Evolutionary conservation across 2,329 filamentous ascomycete genomes (phyloP).

Genomic region (Penicillium nordicum): DNA sequence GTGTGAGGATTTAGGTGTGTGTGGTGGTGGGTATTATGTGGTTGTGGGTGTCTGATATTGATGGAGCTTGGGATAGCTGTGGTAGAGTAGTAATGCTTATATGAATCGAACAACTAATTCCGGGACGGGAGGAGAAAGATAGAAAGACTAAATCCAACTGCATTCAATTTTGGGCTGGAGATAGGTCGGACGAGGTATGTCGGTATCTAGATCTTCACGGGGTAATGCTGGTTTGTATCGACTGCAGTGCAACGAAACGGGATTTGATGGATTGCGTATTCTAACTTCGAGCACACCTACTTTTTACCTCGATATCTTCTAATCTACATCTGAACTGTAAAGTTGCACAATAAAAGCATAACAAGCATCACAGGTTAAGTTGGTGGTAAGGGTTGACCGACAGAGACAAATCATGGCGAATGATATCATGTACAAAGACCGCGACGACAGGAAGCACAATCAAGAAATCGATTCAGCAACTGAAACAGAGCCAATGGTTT

Average conservation of each 20-base stretch:
- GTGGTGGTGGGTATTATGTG: background rate
- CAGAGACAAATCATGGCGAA: background rate
- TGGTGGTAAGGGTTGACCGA: background rate
- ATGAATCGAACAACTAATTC: background rate
- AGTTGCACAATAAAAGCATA: background rate
- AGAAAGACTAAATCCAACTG: background rate
- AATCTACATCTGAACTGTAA: background rate
- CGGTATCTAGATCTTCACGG: background rate
- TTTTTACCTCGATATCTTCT: background rate
- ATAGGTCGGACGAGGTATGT: constrained; percentile 7
- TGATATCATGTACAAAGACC: constrained; percentile 1
- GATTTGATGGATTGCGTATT: background rate
- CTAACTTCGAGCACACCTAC: background rate
- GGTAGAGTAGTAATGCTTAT: background rate
- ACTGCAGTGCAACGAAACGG: background rate
- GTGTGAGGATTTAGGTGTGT: background rate
- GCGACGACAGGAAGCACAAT: constrained; percentile 2
- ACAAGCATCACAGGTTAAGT: background rate
- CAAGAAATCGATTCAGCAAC: background rate
- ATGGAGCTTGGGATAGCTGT: background rate
- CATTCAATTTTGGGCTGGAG: background rate
- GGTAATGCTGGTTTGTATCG: background rate
- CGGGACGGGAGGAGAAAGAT: background rate
- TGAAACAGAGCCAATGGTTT: constrained; percentile 17
- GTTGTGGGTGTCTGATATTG: too few species aligned